A percentile compares a stretch with the other conserved stretches of the same genome.
Conservation (phyloP, 2,329 filamentous ascomycete genomes). For the Gaeumannomyces sp. region DNA sequence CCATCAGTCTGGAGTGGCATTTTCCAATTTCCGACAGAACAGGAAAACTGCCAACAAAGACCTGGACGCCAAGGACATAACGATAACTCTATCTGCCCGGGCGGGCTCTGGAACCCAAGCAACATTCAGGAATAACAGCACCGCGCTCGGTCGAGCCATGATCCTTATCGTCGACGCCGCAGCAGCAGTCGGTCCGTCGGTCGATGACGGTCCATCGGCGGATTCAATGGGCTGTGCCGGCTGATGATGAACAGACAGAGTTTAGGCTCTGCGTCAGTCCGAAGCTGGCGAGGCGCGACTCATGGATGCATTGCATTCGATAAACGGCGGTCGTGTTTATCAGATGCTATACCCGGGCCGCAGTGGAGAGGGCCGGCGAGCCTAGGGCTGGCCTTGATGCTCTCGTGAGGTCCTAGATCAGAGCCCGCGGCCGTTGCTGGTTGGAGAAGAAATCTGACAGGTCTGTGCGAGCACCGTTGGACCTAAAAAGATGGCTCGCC, state of each 20-base stretch:
- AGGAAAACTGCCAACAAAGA: constrained; percentile 15
- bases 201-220: too few relatives aligned
- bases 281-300: constrained; percentile 18
- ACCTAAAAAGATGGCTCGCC: background rate
- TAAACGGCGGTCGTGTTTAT: constrained; percentile 24
- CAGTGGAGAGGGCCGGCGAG: too few relatives aligned
- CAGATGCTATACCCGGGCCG: constrained; percentile 16
- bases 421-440: too few relatives aligned
- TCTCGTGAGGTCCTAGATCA: background rate
- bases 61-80: constrained; percentile 23
- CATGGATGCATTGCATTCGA: constrained; percentile 21
- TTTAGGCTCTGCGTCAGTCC: constrained; percentile 23
- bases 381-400: too few relatives aligned
- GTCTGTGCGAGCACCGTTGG: background rate
- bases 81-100: too few relatives aligned
- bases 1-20: too few relatives aligned
- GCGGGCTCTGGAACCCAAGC: constrained; percentile 23
- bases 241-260: background rate
- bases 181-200: constrained; percentile 13
- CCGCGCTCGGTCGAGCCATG: constrained; percentile 17
- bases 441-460: too few relatives aligned
- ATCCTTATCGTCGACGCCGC: constrained; percentile 25
- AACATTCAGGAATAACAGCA: constrained; percentile 14
- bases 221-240: background rate
- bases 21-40: too few relatives aligned